Conservation (phyloP, 1,284 basidiomycete genomes). For the Ceratobasidium sp. region DNA sequence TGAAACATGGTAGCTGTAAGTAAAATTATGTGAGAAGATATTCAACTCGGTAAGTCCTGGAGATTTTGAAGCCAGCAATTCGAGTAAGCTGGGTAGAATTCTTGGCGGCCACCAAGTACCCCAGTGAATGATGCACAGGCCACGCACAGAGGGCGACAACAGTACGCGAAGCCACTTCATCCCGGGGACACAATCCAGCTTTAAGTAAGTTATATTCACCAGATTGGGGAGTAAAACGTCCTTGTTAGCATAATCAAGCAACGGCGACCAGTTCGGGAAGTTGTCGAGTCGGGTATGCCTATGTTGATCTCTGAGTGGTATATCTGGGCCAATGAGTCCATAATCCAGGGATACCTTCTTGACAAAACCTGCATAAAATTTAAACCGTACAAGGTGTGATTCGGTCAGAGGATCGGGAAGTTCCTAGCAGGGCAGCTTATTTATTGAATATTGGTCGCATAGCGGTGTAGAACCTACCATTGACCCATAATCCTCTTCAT, state of each 20-base stretch:
- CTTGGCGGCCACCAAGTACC: background rate
- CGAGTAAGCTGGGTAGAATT: background rate
- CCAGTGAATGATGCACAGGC: background rate
- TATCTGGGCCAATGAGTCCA: too few species aligned
- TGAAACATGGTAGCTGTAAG: background rate
- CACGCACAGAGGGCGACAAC: background rate
- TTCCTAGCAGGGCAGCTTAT: background rate
- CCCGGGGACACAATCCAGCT: background rate
- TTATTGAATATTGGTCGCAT: background rate
- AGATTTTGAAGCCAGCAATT: background rate
- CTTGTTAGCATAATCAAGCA: background rate
- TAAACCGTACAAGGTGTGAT: background rate
- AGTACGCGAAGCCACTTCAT: background rate
- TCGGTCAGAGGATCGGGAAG: background rate
- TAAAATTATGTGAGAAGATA: background rate
- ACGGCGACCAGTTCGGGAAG: background rate
- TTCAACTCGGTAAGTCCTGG: background rate
- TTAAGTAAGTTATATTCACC: background rate
- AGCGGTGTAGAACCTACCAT: background rate
- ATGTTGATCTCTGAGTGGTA: background rate
- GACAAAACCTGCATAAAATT: slow-evolving; percentile 9
- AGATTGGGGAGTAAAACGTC: background rate
- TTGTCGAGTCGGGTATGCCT: background rate
- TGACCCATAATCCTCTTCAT: too few species aligned
- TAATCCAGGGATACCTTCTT: background rate